These are phyloP conservation scores for Pseudoneurospora amorphoporcata DNA, from an alignment of 495 filamentous ascomycete genomes.

Conservation along the genomic window DNA sequence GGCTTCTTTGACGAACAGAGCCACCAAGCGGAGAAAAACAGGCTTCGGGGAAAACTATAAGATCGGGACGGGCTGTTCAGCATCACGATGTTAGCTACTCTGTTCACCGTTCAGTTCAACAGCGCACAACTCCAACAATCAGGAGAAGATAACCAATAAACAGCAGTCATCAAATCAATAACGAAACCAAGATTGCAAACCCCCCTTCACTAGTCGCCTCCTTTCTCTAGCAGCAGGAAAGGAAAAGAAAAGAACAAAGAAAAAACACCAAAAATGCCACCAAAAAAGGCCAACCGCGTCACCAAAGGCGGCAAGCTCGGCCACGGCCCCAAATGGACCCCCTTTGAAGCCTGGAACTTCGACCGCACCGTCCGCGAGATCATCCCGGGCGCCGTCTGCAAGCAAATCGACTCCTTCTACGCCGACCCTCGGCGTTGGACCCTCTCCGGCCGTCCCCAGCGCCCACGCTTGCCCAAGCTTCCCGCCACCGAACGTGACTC, in stretches of 20 bases:
- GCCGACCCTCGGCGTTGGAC: not conserved
- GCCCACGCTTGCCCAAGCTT: not conserved
- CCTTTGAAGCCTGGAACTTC: not conserved
- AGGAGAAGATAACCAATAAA: not conserved
- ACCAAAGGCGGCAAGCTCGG: not conserved
- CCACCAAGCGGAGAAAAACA: not conserved
- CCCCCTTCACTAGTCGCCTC: not conserved
- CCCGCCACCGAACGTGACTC: not conserved
- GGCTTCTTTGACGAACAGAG: not conserved
- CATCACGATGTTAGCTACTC: not conserved
- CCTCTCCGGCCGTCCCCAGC: not conserved
- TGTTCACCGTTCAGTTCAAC: not conserved
- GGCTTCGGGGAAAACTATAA: not conserved
- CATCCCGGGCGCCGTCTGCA: not conserved
- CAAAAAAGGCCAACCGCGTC: not conserved
- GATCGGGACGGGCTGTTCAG: not conserved
- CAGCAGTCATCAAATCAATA: not conserved
- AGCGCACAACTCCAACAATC: not conserved
- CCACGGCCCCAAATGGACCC: not conserved
- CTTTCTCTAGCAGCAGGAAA: not conserved
- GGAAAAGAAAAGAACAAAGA: not conserved
- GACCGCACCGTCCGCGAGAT: not conserved
- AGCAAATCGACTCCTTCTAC: constrained; percentile 1
- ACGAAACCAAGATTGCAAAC: not conserved
- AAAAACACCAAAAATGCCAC: not conserved